Evolutionary conservation across 2,329 filamentous ascomycete species (phyloP), one percentile per base, ranked within the genome.

Genomic region (Talaromyces marneffei): DNA sequence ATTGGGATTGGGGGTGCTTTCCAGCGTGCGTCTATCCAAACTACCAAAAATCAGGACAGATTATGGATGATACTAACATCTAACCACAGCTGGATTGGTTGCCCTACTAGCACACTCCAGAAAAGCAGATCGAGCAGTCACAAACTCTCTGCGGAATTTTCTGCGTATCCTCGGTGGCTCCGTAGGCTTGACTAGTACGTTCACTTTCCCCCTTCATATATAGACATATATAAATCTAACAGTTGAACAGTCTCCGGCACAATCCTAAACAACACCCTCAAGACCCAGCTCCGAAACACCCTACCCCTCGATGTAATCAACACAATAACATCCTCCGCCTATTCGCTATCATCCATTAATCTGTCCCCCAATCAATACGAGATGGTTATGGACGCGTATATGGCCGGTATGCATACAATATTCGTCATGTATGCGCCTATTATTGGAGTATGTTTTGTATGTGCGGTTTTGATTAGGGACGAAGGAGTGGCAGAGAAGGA

Each of bases 101-200:
- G 59, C 52, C 1, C 33, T 61, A 16, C n/a, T 61, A n/a, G 52
- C 59, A 9, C 52, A 57, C 40, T 56, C 59, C 14, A 35, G 59
- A 56, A 57, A 61, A 31, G 54, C 54, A 20, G 59, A 61, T 37
- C 40, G 59, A 44, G 59, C 59, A 50, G 59, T 61, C 3, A 52
- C 54, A 25, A 61, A 56, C 40, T 56, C 52, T 10, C 29, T 61
- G 5, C 52, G 59, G 23, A 61, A 61, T 9, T 61, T 61, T 25
- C 29, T 61, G n/a, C 59, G 59, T 39, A 57, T 56, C 9, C 42
- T 56, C 20, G 59, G 59, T 31, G 59, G 59, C 8, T 56, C 59
- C 18, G 25, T 61, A 37, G 59, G 59, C 3, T 39, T 57, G 25
- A 61, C 59, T 7, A 42, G 59, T 61, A 46, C 35, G 33, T 61